phyloP scores from a whole-genome alignment of 768 basidiomycete genomes.

The Boletus bicolor region DNA sequence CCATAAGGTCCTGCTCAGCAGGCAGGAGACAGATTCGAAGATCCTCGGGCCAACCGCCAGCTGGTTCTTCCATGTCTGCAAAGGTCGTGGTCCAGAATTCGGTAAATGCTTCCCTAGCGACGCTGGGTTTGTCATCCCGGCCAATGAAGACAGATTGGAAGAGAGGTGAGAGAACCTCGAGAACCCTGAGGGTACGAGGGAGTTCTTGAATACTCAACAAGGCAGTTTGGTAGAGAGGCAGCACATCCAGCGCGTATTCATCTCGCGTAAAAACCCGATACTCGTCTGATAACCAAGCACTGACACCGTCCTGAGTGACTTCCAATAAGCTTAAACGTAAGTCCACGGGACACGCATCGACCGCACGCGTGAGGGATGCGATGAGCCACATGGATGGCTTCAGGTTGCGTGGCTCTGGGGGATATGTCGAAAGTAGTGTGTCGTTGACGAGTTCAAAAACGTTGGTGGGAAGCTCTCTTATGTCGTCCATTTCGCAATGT shows the following conservation, averaged over 20 bases:
- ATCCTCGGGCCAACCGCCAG: conserved; percentile 52
- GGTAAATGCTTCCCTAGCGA: conserved; percentile 49
- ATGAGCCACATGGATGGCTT: conserved; percentile 61
- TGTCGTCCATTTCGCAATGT: conserved; percentile 48
- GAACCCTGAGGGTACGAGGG: conserved; percentile 36
- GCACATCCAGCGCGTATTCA: conserved; percentile 58
- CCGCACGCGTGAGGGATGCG: conserved; percentile 47
- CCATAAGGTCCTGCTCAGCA: not conserved
- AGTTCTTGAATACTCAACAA: conserved; percentile 51
- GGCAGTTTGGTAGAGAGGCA: conserved; percentile 61
- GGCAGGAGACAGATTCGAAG: conserved; percentile 37
- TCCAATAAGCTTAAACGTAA: conserved; percentile 46
- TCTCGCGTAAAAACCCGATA: conserved; percentile 44
- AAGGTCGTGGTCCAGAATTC: conserved; percentile 61
- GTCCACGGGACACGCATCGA: conserved; percentile 55
- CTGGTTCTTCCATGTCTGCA: conserved; percentile 38
- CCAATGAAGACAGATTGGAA: conserved; percentile 58
- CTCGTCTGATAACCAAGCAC: conserved; percentile 65
- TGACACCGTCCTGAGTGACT: conserved; percentile 50
- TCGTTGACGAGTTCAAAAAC: conserved; percentile 61
- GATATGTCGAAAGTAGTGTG: conserved; percentile 60
- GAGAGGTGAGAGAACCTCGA: conserved; percentile 48
- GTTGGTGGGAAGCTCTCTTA: conserved; percentile 49
- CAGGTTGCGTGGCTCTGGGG: conserved; percentile 54
- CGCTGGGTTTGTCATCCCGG: conserved; percentile 43